phyloP scores from a whole-genome alignment of 768 basidiomycete genomes.

The Terana coerulea region DNA sequence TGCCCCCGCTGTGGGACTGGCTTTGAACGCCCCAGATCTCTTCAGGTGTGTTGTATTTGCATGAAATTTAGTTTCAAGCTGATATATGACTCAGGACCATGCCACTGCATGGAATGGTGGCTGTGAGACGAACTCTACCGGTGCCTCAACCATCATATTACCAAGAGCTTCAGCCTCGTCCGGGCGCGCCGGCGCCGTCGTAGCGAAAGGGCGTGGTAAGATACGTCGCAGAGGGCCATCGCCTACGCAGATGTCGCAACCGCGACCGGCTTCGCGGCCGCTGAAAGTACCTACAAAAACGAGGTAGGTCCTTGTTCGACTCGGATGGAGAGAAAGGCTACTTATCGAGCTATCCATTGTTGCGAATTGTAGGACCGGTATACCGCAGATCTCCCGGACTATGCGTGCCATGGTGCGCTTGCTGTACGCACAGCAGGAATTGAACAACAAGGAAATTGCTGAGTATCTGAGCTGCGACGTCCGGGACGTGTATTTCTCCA shows the following conservation, averaged over 20 bases:
- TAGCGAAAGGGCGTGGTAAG: background rate
- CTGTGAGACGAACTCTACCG: background rate
- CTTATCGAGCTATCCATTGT: background rate
- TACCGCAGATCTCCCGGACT: background rate
- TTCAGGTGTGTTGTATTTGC: background rate
- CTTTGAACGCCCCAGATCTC: background rate
- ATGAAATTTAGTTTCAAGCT: background rate
- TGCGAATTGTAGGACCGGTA: background rate
- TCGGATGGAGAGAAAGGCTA: too few species aligned
- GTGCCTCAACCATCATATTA: background rate
- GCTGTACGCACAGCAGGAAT: background rate
- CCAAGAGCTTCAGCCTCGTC: background rate
- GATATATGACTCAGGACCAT: background rate
- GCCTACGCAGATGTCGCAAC: background rate
- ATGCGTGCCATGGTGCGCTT: background rate
- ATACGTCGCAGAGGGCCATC: background rate
- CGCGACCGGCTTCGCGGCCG: background rate
- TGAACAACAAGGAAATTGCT: conserved; percentile 5
- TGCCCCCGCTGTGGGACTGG: background rate
- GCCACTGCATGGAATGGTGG: background rate
- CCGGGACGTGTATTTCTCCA: background rate
- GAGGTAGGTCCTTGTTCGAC: background rate
- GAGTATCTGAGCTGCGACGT: conserved; percentile 2
- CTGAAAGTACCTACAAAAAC: background rate
- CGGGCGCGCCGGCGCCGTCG: background rate